Evolutionary conservation across 441 rosid species (phyloP), one percentile per base, ranked within the genome.

Genomic region (Arabidopsis hybrid): DNA sequence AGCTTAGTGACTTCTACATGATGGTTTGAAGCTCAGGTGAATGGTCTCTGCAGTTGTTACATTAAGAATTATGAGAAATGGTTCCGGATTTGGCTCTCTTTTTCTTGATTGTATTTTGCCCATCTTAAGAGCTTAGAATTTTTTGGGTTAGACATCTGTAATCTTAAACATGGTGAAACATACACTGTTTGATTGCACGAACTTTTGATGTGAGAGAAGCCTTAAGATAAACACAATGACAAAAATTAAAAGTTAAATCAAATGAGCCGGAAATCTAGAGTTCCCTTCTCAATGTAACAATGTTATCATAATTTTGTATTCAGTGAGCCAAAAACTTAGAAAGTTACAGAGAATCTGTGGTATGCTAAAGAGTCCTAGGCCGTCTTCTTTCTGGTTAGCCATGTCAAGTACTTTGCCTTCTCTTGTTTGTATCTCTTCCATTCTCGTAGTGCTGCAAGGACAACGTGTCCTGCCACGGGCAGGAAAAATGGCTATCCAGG

Each of bases 401-500:
- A 95, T 21, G 84, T 63, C 56, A 80, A 69, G 81, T 90, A 89
- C 85, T 91, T 93, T 5, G 85, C 86, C 65, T 86, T 88, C 80
- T 93, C 97, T 80, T 81, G 80, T 82, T 75, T 93, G 80, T 88
- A 90, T 84, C 95, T 85, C 72, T 73, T 93, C 88, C 84, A 81
- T 80, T 95, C 99, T 78, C 91, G 85, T 34, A 90, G 18, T 26
- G 92, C 94, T 1, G 98, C 97, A 42, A 90, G 86, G 53, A 90
- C 42, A 31, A 91, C 84, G 51, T 89, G 98, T 85, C 88, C 83
- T 0, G 85, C 74, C 38, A 93, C 98, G 1, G 95, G 98, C 69
- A 91, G 78, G 76, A 95, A 90, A 87, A 95, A 93, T 0, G 99
- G 97, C 99, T 95, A 90, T 50, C 49, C 78, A 70, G 72, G 46